Base-by-base conservation (phyloP, 176 grass and related monocot species). In the Thinopyrum elongatum region DNA sequence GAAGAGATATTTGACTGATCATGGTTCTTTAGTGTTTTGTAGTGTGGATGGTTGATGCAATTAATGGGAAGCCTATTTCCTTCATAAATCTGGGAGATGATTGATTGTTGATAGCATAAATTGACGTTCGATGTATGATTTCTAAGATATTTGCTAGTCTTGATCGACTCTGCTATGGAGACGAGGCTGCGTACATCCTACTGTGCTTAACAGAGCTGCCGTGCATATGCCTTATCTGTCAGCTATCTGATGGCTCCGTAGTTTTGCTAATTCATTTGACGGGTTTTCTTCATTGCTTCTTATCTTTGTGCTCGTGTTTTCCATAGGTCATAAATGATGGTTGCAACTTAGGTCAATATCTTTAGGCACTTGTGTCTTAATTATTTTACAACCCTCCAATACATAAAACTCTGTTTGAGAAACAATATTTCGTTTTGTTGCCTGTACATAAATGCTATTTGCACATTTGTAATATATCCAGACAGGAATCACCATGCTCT, bases 191-290 rank as follows among this genome's bases (percentile, higher is more conserved):
- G 5, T 51, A 51, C 53, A 57, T 57, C 41, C 53, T 21, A 57
- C 0, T 22, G 2, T 57, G 19, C 19, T 57, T 57, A 57, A 57
- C 3, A 21, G 6, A 57, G 17, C 0, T 57, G 6, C 1, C 6
- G 2, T 0, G 1, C 0, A 57, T 21, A 57, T 21, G 5, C 53
- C 53, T 57, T 55, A 2, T 55, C 0, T 55, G 17, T 7, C 5
- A 19, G 0, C 51, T 57, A 57, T 57, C 2, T 8, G 2, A 2
- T 21, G 1, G 53, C 53, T 57, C 7, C 6, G 0, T 2, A 21
- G 19, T 21, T 57, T 21, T 57, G 19, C 19, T 2, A 7, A 57
- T 57, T 57, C 0, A 57, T 57, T 8, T 57, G 7, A 22, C 22
- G 53, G 1, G 21, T 58, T 22, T 0, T 58, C 53, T 58, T 22